Percentiles rank a stretch among this genome's conserved stretches.
Evolutionary conservation across 2,329 filamentous ascomycete genomes (phyloP).

Genomic region (Aureobasidium namibiae): DNA sequence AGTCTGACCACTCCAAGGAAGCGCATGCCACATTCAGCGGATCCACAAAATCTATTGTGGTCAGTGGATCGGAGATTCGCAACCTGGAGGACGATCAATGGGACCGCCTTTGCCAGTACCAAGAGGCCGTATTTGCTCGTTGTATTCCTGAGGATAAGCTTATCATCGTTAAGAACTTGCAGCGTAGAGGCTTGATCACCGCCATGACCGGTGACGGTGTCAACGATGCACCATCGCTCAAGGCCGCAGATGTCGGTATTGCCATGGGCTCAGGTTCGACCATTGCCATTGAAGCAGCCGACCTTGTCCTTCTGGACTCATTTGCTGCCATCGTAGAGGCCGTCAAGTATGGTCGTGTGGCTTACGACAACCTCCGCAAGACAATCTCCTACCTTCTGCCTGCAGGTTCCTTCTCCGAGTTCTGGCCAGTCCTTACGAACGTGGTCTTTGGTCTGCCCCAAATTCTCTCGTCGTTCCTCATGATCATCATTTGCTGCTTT

Average conservation of each 20-base stretch:
- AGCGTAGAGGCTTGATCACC: conserved; percentile 50
- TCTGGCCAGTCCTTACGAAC: conserved; percentile 68
- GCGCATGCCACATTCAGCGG: neutral
- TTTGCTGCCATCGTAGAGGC: conserved; percentile 67
- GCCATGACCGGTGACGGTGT: conserved; percentile 45
- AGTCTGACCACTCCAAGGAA: neutral
- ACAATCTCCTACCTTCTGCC: conserved; percentile 64
- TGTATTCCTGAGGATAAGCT: conserved; percentile 75
- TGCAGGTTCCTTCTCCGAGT: conserved; percentile 65
- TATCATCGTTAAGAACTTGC: conserved; percentile 68
- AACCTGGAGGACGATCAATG: conserved; percentile 60
- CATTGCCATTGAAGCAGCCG: conserved; percentile 54
- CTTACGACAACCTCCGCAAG: conserved; percentile 77
- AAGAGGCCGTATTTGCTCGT: conserved; percentile 67
- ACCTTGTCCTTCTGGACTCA: conserved; percentile 58
- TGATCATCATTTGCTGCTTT: conserved; percentile 56
- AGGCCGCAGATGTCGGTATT: conserved; percentile 52
- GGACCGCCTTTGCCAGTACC: conserved; percentile 55
- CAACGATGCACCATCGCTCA: conserved; percentile 46
- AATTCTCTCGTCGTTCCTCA: conserved; percentile 64
- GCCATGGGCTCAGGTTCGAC: conserved; percentile 51
- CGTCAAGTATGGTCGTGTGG: conserved; percentile 62
- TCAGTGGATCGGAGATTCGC: conserved; percentile 59
- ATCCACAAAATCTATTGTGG: conserved; percentile 44
- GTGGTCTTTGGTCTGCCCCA: conserved; percentile 66